phyloP scores from a whole-genome alignment of 768 basidiomycete genomes.

The Rhodosporidiobolus odoratus region DNA sequence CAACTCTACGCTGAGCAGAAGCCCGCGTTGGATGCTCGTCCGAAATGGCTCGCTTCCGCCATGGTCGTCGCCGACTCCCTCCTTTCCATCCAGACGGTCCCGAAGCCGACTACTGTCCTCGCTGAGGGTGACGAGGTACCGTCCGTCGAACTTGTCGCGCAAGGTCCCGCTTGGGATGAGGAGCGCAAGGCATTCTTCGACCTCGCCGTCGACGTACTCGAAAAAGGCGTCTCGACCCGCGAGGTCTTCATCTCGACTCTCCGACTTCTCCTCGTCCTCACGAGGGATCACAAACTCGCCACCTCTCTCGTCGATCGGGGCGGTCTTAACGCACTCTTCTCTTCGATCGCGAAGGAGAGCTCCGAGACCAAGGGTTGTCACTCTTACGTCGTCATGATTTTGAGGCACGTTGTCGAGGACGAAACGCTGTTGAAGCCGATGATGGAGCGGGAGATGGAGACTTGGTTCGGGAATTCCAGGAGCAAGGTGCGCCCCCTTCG shows the following conservation, averaged over 20 bases:
- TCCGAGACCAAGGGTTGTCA: constrained; percentile 62
- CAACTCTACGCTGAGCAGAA: constrained; percentile 6
- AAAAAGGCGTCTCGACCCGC: constrained; percentile 59
- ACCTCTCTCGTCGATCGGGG: constrained; percentile 62
- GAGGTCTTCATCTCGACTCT: constrained; percentile 78
- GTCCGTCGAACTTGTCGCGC: constrained; percentile 47
- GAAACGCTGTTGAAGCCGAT: constrained; percentile 57
- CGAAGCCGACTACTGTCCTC: constrained; percentile 60
- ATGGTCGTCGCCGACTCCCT: constrained; percentile 80
- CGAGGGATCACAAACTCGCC: constrained; percentile 64
- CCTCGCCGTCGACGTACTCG: constrained; percentile 67
- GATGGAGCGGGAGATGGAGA: constrained; percentile 77
- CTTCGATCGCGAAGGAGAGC: constrained; percentile 57
- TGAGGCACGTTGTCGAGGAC: constrained; percentile 90
- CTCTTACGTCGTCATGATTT: constrained; percentile 74
- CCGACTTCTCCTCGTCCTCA: constrained; percentile 76
- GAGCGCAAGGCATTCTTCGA: constrained; percentile 67
- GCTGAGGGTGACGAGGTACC: constrained; percentile 59
- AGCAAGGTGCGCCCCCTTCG: constrained; percentile 42
- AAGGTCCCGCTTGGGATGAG: constrained; percentile 60
- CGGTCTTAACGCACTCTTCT: constrained; percentile 62
- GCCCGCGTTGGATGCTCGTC: constrained; percentile 50
- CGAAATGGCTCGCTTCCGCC: constrained; percentile 82
- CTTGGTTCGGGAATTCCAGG: constrained; percentile 60
- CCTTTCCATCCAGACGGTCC: constrained; percentile 68